phyloP scores from a whole-genome alignment of 2,329 filamentous ascomycete species.

The Periconia sp. region DNA sequence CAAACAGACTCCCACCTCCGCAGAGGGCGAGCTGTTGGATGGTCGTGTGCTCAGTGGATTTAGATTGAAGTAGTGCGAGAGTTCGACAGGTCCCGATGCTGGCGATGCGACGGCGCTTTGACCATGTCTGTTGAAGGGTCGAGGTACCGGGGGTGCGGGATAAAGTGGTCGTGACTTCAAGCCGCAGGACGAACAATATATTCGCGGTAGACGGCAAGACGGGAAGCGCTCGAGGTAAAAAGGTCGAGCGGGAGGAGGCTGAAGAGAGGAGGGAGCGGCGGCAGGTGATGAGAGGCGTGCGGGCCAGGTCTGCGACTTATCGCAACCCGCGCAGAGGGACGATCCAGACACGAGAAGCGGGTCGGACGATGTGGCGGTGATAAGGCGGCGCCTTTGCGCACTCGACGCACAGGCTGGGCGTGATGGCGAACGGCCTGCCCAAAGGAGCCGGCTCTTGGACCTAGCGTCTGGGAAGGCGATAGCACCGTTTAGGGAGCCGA shows the following conservation, averaged over 20 bases:
- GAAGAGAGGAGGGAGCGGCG: constrained; percentile 2
- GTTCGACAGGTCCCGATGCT: no score
- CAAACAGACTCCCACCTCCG: constrained; percentile 47
- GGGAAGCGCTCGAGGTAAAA: not conserved
- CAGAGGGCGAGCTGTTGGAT: constrained; percentile 47
- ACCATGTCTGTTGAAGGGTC: constrained; percentile 38
- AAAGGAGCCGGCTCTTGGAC: not conserved
- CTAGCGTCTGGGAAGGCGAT: not conserved
- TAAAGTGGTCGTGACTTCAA: constrained; percentile 26
- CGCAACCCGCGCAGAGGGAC: constrained; percentile 5
- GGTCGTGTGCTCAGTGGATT: constrained; percentile 39
- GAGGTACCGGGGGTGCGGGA: constrained; percentile 36
- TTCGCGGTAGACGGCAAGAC: not conserved
- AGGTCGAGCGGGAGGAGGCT: not conserved
- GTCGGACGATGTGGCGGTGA: constrained; percentile 15
- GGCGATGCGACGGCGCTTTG: constrained; percentile 33
- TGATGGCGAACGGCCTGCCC: no score
- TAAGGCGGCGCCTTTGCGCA: constrained; percentile 9
- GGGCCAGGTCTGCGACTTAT: constrained; percentile 5
- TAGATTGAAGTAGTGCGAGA: no score
- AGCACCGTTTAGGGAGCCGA: not conserved
- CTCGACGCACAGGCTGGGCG: not conserved
- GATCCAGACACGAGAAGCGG: constrained; percentile 10
- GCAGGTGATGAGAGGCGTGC: not conserved
- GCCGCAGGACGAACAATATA: constrained; percentile 12